phyloP scores from a whole-genome alignment of 2,329 filamentous ascomycete genomes.

The Colletotrichum caudatum region DNA sequence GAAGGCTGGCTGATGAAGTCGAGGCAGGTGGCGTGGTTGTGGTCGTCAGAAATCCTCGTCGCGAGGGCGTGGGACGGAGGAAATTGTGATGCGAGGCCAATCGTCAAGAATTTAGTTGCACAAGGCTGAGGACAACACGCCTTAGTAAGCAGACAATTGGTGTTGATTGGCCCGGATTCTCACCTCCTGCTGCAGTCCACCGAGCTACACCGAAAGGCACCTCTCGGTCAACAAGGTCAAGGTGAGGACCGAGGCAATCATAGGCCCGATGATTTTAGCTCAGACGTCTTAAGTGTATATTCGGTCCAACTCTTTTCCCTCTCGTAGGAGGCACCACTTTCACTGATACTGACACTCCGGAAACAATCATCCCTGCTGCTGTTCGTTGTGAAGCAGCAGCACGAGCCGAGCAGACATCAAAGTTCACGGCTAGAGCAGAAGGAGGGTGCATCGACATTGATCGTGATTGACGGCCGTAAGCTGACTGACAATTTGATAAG shows the following conservation, averaged over 20 bases:
- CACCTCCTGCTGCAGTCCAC: not conserved
- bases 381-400: not conserved
- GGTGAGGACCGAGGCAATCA: not conserved
- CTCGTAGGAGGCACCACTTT: not conserved
- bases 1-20: slow-evolving; percentile 23
- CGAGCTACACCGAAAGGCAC: not conserved
- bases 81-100: slow-evolving; percentile 24
- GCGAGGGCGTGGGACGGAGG: slow-evolving; percentile 25
- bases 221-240: not conserved
- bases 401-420: not conserved
- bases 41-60: slow-evolving; percentile 27
- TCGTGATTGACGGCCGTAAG: slow-evolving; percentile 25
- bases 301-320: not conserved
- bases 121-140: slow-evolving; percentile 24
- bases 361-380: not conserved
- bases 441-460: slow-evolving; percentile 12
- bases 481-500: slow-evolving; percentile 1
- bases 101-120: slow-evolving; percentile 33
- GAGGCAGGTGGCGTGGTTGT: not conserved
- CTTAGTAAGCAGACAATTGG: slow-evolving; percentile 11
- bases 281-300: not conserved
- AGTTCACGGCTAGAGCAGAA: slow-evolving; percentile 17
- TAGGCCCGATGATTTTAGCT: not conserved
- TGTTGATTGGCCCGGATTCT: slow-evolving; percentile 17
- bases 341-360: not conserved